Base-by-base conservation (phyloP, 2,329 filamentous ascomycete genomes). In the Botrytis squamosa region DNA sequence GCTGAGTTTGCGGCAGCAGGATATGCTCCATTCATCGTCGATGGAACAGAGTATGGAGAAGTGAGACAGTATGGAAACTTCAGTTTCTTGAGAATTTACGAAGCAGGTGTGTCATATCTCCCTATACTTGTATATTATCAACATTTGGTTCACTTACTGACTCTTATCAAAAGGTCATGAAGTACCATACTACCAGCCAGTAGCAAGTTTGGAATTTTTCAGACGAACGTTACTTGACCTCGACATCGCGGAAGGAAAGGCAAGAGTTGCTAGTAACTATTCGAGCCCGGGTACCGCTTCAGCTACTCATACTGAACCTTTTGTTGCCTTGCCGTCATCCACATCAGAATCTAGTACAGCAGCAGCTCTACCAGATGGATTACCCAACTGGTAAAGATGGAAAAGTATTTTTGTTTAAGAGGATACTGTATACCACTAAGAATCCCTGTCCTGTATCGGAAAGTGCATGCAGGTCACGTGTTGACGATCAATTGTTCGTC, bases 51-150 rank as follows among this genome's bases (percentile, higher is more conserved):
- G 84, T 82, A 88, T 82, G 89, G 89, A 16, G 84, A 86, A 75
- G 89, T 90, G 0, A 84, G 88, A 9, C 88, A 91, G 78, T 88
- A 85, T 75, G 88, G 88, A 20, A 90, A 90, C 72, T 79, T 80
- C 42, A 77, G 75, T 3, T 79, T 79, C 65, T 36, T 76, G 12
- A 70, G 78, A 33, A 59, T 79, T 2, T 84, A 77, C 42, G 76
- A 80, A 72, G 76, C 75, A 62, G 67, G 75, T 75, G 55, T 33
- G 40, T 72, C 20, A 68, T 64, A 14, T 42, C n/a, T 42, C 7
- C 8, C 36, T n/a, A 38, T 38, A 40, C 22, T 9, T 14, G 69
- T 20, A n/a, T 9, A 72, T 20, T 22, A 65, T 12, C 20, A 20
- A 20, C 9, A 12, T n/a, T 62, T n/a, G 9, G 44, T 33, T 40